Evolutionary conservation across 352 stramenopile genomes (phyloP).

Genomic region (Globisporangium solare): DNA sequence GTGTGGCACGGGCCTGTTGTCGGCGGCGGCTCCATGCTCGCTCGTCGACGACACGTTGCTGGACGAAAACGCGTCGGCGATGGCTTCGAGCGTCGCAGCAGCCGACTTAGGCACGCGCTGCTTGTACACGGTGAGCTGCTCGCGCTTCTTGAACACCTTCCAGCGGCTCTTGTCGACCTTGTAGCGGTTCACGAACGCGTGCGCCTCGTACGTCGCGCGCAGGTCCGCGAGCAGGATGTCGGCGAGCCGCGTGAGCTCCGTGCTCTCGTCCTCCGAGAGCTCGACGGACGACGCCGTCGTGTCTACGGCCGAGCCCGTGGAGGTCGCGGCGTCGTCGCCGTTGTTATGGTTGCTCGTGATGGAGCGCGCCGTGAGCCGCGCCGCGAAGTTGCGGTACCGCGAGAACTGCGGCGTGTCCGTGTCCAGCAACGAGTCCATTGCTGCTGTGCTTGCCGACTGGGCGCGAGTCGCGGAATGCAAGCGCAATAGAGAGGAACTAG

Average conservation of each 20-base stretch:
- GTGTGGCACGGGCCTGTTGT: constrained; percentile 14
- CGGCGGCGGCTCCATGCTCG: constrained; percentile 8
- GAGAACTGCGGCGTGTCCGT: constrained; percentile 1
- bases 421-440: constrained; percentile 14
- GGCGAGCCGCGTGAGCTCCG: constrained; percentile 34
- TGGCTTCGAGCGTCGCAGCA: background rate
- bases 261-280: constrained; percentile 51
- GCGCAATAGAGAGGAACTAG: no score
- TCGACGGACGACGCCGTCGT: constrained; percentile 14
- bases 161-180: constrained; percentile 44
- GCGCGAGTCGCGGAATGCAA: no score
- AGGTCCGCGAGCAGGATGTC: constrained; percentile 36
- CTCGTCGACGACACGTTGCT: background rate
- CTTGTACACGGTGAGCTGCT: constrained; percentile 56
- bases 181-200: constrained; percentile 15
- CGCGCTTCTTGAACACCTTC: constrained; percentile 63
- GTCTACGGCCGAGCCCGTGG: constrained; percentile 1
- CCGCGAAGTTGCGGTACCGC: background rate
- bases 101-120: constrained; percentile 17
- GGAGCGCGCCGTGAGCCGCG: background rate
- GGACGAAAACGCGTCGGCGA: no score
- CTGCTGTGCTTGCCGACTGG: no score
- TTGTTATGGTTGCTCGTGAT: background rate
- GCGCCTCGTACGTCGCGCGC: constrained; percentile 30
- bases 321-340: background rate